Percentiles rank a stretch among this genome's conserved stretches.
Conservation (phyloP, 192 early-diverging fungal species). For the Rhizophagus sp. region DNA sequence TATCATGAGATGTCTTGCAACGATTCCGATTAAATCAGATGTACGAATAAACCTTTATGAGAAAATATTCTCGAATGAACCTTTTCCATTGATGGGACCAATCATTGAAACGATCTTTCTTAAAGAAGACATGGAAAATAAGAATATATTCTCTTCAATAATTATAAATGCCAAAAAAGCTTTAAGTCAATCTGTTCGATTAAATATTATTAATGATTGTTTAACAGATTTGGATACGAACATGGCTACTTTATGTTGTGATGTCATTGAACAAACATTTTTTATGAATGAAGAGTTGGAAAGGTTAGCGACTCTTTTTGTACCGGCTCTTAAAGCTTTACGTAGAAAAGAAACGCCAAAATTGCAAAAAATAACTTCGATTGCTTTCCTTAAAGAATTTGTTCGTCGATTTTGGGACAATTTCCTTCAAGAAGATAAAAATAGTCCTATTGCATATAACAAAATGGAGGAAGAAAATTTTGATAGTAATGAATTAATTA, state of each 20-base stretch:
- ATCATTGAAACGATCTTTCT: constrained; percentile 10
- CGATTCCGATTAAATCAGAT: background rate
- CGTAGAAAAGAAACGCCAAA: background rate
- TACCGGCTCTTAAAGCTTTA: background rate
- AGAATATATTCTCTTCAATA: background rate
- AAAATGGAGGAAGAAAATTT: constrained; percentile 1
- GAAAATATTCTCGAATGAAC: constrained; percentile 5
- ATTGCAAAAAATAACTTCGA: constrained; percentile 25
- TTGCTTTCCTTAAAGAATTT: constrained; percentile 33
- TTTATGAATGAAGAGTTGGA: background rate
- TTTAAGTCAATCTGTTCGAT: background rate
- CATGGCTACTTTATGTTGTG: constrained; percentile 23
- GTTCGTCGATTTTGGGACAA: constrained; percentile 16
- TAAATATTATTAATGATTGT: constrained; percentile 17
- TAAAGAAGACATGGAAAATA: background rate
- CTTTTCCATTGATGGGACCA: constrained; percentile 1
- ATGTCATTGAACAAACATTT: constrained; percentile 27
- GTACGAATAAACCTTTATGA: constrained; percentile 6
- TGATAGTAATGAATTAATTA: background rate
- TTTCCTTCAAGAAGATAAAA: background rate
- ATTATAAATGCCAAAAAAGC: background rate
- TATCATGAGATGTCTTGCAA: constrained; percentile 5
- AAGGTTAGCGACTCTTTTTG: background rate
- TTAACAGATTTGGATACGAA: constrained; percentile 13
- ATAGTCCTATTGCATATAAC: background rate